Percentiles rank a stretch among this genome's conserved stretches.
phyloP scores from a whole-genome alignment of 2,329 filamentous ascomycete genomes.

The Dothideomycetes sp. region DNA sequence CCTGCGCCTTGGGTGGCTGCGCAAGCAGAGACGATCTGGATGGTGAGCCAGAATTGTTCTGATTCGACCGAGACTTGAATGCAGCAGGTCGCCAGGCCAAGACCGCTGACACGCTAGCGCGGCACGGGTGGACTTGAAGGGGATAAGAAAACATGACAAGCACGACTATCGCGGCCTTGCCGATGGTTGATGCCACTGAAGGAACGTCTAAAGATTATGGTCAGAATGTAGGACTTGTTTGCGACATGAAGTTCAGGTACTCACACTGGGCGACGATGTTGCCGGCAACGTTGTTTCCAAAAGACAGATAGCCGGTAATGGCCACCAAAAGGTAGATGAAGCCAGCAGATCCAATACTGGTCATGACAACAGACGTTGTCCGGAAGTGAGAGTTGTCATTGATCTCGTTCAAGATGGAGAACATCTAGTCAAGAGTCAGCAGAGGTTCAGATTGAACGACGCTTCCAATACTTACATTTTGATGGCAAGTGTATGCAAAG shows the following conservation, averaged over 20 bases:
- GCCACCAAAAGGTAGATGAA: constrained; percentile 82
- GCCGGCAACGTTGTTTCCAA: constrained; percentile 76
- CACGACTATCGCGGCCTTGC: constrained; percentile 87
- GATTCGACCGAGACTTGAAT: constrained; percentile 13
- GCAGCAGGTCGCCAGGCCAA: constrained; percentile 69
- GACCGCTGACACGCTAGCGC: constrained; percentile 91
- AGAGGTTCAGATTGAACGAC: too few relatives aligned
- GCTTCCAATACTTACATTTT: constrained; percentile 59
- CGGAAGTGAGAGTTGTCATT: constrained; percentile 68
- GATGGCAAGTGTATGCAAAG: constrained; percentile 98
- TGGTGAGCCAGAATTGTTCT: constrained; percentile 9
- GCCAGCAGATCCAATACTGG: constrained; percentile 82
- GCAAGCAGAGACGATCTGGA: constrained; percentile 17
- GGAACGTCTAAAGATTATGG: constrained; percentile 46
- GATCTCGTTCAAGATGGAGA: constrained; percentile 95
- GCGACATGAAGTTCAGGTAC: constrained; percentile 21
- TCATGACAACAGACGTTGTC: constrained; percentile 65
- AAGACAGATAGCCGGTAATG: constrained; percentile 91
- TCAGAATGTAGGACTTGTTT: not conserved
- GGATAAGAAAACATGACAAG: constrained; percentile 95
- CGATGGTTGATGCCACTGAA: constrained; percentile 77
- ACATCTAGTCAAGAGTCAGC: constrained; percentile 58
- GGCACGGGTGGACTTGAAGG: constrained; percentile 88
- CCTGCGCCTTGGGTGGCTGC: constrained; percentile 3
- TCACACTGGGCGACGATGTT: constrained; percentile 92